Conservation (phyloP, 2,329 filamentous ascomycete genomes). For the Sclerotiophoma versabilis region DNA sequence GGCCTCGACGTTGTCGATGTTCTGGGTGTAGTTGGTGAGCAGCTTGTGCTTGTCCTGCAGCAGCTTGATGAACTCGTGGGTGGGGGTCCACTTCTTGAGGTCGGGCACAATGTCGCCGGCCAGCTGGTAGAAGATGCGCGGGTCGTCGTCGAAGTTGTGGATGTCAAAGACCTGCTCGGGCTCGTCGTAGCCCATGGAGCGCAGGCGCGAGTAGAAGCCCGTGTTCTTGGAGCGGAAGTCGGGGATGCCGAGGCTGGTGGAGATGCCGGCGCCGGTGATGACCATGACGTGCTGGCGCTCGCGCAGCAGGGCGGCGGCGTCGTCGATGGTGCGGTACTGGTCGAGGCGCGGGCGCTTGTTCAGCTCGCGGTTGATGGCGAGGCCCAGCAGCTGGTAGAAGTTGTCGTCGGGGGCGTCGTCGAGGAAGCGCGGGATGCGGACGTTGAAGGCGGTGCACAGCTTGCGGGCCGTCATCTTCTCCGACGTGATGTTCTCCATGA, state of each 20-base stretch:
- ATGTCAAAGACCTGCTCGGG: constrained; percentile 98
- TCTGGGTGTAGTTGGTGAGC: constrained; percentile 97
- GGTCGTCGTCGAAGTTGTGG: constrained; percentile 82
- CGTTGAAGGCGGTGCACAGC: constrained; percentile 84
- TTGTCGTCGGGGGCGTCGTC: constrained; percentile 75
- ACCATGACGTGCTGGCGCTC: constrained; percentile 85
- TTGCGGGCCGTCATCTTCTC: constrained; percentile 79
- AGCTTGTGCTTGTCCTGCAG: constrained; percentile 88
- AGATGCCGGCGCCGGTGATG: constrained; percentile 94
- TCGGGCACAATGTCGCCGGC: constrained; percentile 89
- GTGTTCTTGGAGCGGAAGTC: constrained; percentile 95
- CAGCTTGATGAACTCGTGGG: constrained; percentile 90
- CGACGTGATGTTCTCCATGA: constrained; percentile 62
- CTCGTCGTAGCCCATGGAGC: constrained; percentile 77
- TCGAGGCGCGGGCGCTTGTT: constrained; percentile 80
- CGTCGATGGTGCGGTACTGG: constrained; percentile 84
- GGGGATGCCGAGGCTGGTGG: constrained; percentile 93
- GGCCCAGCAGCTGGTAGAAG: constrained; percentile 76
- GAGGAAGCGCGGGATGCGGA: constrained; percentile 76
- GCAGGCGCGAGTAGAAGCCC: constrained; percentile 86
- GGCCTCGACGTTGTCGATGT: constrained; percentile 95
- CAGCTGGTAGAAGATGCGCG: constrained; percentile 86
- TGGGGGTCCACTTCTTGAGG: constrained; percentile 82
- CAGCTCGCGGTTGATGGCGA: constrained; percentile 81
- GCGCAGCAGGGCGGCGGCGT: constrained; percentile 80